A percentile compares a stretch with the other conserved stretches of the same genome.
Conservation (phyloP, 331 rosid species). For the Ulmus americana region DNA sequence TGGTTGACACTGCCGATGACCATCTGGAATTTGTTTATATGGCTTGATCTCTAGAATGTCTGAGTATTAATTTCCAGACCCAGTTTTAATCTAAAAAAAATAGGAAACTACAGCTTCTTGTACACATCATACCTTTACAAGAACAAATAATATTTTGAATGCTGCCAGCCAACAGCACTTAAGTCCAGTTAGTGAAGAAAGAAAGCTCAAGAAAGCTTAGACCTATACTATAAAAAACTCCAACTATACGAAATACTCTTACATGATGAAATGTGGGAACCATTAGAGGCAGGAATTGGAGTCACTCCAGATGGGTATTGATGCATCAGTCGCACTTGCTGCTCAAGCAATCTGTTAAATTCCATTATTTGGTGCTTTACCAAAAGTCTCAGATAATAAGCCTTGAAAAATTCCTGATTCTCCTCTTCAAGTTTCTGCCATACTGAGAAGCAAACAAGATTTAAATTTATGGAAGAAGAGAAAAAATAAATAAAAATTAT, state of each 20-base stretch:
- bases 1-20: not conserved
- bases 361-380: constrained; percentile 76
- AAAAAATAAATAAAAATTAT: not conserved
- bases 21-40: not conserved
- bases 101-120: not conserved
- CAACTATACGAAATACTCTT: constrained; percentile 26
- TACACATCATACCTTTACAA: not conserved
- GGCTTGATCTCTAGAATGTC: not conserved
- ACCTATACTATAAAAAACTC: not conserved
- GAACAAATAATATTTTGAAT: not conserved
- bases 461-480: constrained; percentile 11
- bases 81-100: not conserved
- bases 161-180: not conserved
- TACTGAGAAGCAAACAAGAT: constrained; percentile 42
- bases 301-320: constrained; percentile 50
- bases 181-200: not conserved
- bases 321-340: constrained; percentile 61
- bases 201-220: not conserved
- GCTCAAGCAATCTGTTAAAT: constrained; percentile 71
- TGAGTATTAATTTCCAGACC: too few relatives aligned
- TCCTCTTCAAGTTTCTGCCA: constrained; percentile 97
- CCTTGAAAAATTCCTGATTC: constrained; percentile 78
- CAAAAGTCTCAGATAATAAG: constrained; percentile 76
- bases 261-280: constrained; percentile 60
- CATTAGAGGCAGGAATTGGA: constrained; percentile 61